Evolutionary conservation across 2,329 filamentous ascomycete genomes (phyloP), one percentile per base, ranked within the genome.

Genomic region (Ophiostoma piceae): DNA sequence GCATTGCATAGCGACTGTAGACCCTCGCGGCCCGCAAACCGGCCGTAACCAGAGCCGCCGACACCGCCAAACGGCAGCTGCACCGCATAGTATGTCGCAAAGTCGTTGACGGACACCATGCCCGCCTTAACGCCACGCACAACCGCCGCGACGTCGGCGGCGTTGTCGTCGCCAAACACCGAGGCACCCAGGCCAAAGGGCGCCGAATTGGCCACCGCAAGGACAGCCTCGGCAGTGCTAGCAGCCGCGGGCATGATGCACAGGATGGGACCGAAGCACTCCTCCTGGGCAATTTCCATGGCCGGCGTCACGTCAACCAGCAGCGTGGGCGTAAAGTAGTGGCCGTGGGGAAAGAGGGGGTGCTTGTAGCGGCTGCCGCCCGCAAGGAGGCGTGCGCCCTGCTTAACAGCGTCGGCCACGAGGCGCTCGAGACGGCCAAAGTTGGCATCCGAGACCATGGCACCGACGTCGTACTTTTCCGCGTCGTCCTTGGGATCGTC

Each of bases 91-190:
- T 89, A 97, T 37, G 88, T 90, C 26, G 90, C 95, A 76, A 99
- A 99, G 81, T 99, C 95, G 78, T 99, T 99, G 74, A 99, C 87
- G 32, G 92, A 88, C 0, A 98, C 92, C 91, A 97, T 97, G 64
- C 95, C 95, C 0, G 91, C 88, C 72, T 90, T 87, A 68, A 97
- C 84, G 32, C 87, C 86, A 26, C 80, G 80, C 1, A 94, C 87
- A 37, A 96, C 87, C 19, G 81, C 81, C 19, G 84, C 79, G 0
- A 97, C 82, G 67, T 87, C 84, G 70, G 86, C 84, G 37, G 80
- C 78, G 68, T 35, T 19, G 71, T 89, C 85, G 67, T 85, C 83
- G 43, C 94, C 95, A 78, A 96, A 97, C 51, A 99, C 91, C 57
- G 90, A 92, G 60, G 92, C 90, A 68, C 95, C 95, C 62, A 99